Conservation (phyloP, 345 rosid species). For the Aquilaria sinensis region DNA sequence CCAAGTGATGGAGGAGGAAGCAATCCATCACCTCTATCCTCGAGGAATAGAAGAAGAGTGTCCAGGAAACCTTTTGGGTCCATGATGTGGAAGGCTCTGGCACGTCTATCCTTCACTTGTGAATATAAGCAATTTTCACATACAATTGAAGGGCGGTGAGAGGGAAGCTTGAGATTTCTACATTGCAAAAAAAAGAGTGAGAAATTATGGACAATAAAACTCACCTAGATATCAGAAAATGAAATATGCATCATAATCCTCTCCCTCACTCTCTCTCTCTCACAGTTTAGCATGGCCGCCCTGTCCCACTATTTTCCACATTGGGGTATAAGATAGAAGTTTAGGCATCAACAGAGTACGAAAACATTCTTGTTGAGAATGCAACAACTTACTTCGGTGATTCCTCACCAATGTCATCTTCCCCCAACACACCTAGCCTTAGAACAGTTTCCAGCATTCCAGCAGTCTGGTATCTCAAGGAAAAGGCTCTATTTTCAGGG, state of each 20-base stretch:
- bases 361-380: slow-evolving; percentile 2
- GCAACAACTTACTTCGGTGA: slow-evolving; percentile 62
- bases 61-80: slow-evolving; percentile 78
- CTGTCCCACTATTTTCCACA: too few species aligned
- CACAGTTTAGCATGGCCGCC: not conserved
- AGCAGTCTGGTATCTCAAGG: slow-evolving; percentile 80
- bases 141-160: slow-evolving; percentile 66
- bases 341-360: not conserved
- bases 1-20: slow-evolving; percentile 50
- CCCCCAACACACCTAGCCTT: slow-evolving; percentile 92
- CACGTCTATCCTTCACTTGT: slow-evolving; percentile 55
- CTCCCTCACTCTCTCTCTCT: too few species aligned
- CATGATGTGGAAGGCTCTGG: slow-evolving; percentile 85
- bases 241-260: too few species aligned
- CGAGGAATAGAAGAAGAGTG: slow-evolving; percentile 81
- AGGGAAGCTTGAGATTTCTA: slow-evolving; percentile 88
- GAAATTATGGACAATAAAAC: too few species aligned
- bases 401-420: slow-evolving; percentile 94
- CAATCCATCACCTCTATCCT: slow-evolving; percentile 47
- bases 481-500: slow-evolving; percentile 73
- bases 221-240: too few species aligned
- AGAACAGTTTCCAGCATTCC: slow-evolving; percentile 80
- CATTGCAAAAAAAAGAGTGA: not conserved
- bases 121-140: slow-evolving; percentile 89
- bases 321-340: not conserved